Base-by-base conservation (phyloP, 179 eudicot genomes). In the Spergularia azorica region DNA sequence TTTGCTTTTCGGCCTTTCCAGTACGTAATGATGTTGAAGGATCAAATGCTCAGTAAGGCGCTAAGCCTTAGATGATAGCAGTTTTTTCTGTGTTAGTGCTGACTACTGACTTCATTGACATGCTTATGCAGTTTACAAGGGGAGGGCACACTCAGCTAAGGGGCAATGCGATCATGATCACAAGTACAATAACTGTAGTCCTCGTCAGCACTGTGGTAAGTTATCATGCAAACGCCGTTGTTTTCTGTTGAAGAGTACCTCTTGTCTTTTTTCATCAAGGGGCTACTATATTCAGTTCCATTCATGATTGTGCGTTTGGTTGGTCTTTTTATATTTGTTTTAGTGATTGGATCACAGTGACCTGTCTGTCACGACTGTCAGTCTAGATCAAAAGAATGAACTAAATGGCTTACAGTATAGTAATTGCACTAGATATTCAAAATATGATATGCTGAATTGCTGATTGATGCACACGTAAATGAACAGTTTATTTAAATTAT, bases 141-240 rank as follows among this genome's bases (percentile, higher is more conserved):
- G 57, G 84, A 43, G 96, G 94, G 20, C 90, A 90, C 78, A 90
- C 96, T 7, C 85, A 86, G 18, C 78, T 84, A 51, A 76, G 72
- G 63, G 92, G 83, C 13, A 84, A 91, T 74, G 92, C 96, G 6
- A 76, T 91, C 67, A 85, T 91, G 96, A 91, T 91, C 68, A 91
- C 94, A 52, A 90, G 92, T 79, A 90, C 93, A 15, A 90, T 91
- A 41, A 74, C 88, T 15, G 86, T 91, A 54, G 94, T 90, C 79
- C 96, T 91, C 38, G 79, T 88, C 82, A 91, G 96, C 84, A 91
- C 96, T 36, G 76, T 84, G 89, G 96, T 91, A 80, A 85, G 86
- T 63, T 67, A 52, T 48, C 50, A n/a, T 74, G 54, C 52, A 14
- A n/a, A 57, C 16, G 39, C 12, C 43, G 1, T 73, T 11, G 18